phyloP scores from a whole-genome alignment of 768 basidiomycete genomes.

The Kwoniella mangroviensis region DNA sequence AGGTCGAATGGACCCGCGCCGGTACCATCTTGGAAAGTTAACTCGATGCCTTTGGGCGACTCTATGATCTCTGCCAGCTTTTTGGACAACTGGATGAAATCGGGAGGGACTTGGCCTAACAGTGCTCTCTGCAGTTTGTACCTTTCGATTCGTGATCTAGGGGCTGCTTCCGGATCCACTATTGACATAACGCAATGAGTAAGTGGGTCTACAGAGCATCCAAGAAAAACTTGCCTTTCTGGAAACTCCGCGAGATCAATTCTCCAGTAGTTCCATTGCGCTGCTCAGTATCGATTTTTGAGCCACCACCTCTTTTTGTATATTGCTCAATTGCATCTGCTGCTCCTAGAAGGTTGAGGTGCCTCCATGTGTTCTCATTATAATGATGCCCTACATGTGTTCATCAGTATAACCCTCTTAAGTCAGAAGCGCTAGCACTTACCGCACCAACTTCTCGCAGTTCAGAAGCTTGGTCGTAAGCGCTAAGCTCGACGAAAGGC shows the following conservation, averaged over 20 bases:
- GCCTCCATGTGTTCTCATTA: conserved; percentile 46
- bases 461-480: conserved; percentile 43
- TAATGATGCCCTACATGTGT: conserved; percentile 37
- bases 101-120: conserved; percentile 29
- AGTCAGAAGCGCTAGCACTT: conserved; percentile 6
- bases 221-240: conserved; percentile 13
- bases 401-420: background rate
- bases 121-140: conserved; percentile 41
- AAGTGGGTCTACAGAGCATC: background rate
- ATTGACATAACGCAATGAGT: background rate
- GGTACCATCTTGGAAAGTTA: conserved; percentile 37
- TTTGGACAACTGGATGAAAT: conserved; percentile 39
- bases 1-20: conserved; percentile 32
- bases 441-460: conserved; percentile 47
- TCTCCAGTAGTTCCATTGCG: conserved; percentile 30
- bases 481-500: conserved; percentile 26
- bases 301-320: conserved; percentile 21
- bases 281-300: conserved; percentile 21
- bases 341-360: conserved; percentile 32
- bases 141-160: conserved; percentile 35
- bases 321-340: conserved; percentile 30
- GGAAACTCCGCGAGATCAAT: conserved; percentile 9
- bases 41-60: conserved; percentile 6
- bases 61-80: conserved; percentile 26
- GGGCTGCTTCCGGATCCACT: conserved; percentile 28